phyloP scores from a whole-genome alignment of 176 grass and related monocot genomes.

The Oryza glaberrima region DNA sequence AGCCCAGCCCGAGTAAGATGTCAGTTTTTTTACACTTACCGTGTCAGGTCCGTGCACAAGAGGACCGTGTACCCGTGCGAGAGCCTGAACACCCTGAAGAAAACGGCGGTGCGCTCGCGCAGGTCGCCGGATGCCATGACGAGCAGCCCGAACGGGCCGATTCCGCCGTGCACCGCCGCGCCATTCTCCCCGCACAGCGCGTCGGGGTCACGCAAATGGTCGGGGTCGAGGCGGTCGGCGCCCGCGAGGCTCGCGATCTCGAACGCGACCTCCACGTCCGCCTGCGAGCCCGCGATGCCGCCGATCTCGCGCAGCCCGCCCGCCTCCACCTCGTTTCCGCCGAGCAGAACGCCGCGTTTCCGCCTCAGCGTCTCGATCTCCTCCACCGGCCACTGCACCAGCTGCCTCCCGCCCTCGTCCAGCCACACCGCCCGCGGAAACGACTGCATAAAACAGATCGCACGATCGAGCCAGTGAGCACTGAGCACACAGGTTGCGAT shows the following conservation, averaged over 20 bases:
- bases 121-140: slow-evolving; percentile 62
- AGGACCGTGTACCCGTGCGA: slow-evolving; percentile 44
- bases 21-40: not conserved
- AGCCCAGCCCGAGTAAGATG: too few species aligned
- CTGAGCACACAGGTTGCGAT: not conserved
- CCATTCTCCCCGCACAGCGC: slow-evolving; percentile 56
- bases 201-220: slow-evolving; percentile 56
- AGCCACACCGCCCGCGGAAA: slow-evolving; percentile 74
- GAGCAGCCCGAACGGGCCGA: slow-evolving; percentile 80
- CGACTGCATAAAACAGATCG: slow-evolving; percentile 28
- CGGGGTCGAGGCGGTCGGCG: slow-evolving; percentile 50
- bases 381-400: slow-evolving; percentile 76
- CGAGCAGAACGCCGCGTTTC: slow-evolving; percentile 40
- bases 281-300: slow-evolving; percentile 56
- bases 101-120: slow-evolving; percentile 68
- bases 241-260: slow-evolving; percentile 48
- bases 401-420: slow-evolving; percentile 61
- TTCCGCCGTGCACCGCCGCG: slow-evolving; percentile 56
- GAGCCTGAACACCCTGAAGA: slow-evolving; percentile 72
- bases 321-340: slow-evolving; percentile 35
- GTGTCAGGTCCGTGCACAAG: slow-evolving; percentile 70
- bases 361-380: slow-evolving; percentile 74
- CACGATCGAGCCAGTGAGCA: not conserved
- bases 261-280: slow-evolving; percentile 67
- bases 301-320: slow-evolving; percentile 57